Percentiles rank a stretch among this genome's conserved stretches.
Conservation (phyloP, 768 basidiomycete genomes). For the Polyporus arcularius region DNA sequence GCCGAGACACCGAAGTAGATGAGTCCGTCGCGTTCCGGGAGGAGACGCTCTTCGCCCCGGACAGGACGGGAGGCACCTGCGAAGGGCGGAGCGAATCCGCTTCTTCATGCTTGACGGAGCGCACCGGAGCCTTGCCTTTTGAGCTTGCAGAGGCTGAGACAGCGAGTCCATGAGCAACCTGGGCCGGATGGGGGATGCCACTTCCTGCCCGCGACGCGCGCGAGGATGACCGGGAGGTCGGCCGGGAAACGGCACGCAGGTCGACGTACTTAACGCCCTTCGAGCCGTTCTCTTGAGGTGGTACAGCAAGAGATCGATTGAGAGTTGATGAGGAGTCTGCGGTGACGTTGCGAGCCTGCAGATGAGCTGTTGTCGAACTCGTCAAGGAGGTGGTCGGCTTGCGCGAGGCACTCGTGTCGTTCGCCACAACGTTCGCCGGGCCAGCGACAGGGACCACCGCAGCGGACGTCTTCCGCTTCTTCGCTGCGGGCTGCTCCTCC, state of each 20-base stretch:
- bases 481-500: conserved; percentile 3
- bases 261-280: conserved; percentile 1
- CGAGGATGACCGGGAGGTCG: conserved; percentile 13
- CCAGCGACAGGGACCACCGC: not conserved
- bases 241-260: conserved; percentile 1
- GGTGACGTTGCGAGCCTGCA: not conserved
- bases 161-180: too few species aligned
- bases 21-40: too few species aligned
- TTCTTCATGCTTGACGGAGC: not conserved
- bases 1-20: too few species aligned
- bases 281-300: not conserved
- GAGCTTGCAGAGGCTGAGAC: not conserved
- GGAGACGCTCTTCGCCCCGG: not conserved
- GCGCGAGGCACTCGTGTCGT: too few species aligned
- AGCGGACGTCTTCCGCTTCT: conserved; percentile 9
- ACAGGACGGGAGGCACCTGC: not conserved
- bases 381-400: too few species aligned
- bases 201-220: not conserved
- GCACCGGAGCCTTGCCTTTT: not conserved
- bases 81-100: not conserved
- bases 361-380: not conserved
- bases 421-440: not conserved
- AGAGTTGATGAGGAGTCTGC: not conserved
- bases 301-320: too few species aligned
- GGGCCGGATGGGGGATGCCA: not conserved